These are phyloP conservation scores for Bruguiera parviflora DNA, from an alignment of 345 rosid genomes.

Conservation along the genomic window DNA sequence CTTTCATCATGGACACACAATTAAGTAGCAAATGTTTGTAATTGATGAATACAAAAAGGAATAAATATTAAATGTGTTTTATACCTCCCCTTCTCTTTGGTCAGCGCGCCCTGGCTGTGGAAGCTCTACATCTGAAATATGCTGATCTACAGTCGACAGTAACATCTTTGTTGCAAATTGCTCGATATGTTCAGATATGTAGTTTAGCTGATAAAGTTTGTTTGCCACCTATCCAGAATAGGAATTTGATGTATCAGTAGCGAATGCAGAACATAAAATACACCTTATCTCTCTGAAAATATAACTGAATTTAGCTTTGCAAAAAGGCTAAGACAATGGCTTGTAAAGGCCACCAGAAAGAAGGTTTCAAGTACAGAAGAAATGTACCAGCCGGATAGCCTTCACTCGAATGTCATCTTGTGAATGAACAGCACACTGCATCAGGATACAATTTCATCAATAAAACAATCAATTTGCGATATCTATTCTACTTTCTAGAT, in stretches of 20 bases:
- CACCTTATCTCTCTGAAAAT: not conserved
- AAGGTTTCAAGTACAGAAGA: not conserved
- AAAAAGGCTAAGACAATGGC: not conserved
- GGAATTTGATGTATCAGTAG: constrained; percentile 6
- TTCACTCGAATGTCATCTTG: constrained; percentile 90
- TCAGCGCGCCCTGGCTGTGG: constrained; percentile 41
- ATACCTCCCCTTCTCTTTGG: constrained; percentile 67
- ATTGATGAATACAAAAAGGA: not conserved
- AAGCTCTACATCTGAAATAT: constrained; percentile 35
- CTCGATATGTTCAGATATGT: constrained; percentile 68
- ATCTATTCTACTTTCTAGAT: not conserved
- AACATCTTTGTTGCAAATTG: constrained; percentile 79
- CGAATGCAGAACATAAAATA: not conserved
- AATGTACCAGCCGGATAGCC: constrained; percentile 85
- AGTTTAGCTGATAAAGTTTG: constrained; percentile 82
- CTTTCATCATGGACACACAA: not conserved
- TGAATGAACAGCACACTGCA: constrained; percentile 91
- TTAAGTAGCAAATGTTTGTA: not conserved
- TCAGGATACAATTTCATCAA: constrained; percentile 22
- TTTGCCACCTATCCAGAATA: constrained; percentile 74
- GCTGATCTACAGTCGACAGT: constrained; percentile 57
- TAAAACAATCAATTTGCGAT: constrained; percentile 17
- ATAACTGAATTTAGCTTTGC: not conserved
- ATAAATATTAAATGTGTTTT: not conserved
- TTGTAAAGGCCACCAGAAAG: constrained; percentile 3